Conservation (phyloP, 306 rosid species). For the Cucumis hystrix region DNA sequence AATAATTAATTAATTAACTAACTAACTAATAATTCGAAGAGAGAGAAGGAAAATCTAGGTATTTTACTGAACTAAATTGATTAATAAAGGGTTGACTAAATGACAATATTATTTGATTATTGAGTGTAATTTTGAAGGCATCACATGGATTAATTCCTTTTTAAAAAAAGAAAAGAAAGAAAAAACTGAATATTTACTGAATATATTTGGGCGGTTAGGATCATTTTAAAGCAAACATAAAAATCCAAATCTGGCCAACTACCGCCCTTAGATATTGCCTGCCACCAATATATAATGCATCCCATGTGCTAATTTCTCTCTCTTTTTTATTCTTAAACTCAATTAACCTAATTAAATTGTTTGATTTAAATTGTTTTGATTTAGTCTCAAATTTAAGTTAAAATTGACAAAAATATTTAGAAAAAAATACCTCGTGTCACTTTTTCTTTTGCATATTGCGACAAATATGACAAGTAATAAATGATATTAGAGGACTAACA, state of each 20-base stretch:
- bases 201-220: slow-evolving; percentile 4
- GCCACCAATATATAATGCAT: not conserved
- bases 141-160: slow-evolving; percentile 5
- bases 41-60: not conserved
- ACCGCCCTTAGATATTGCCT: slow-evolving; percentile 9
- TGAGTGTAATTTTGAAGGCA: not conserved
- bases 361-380: too few species aligned
- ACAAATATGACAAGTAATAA: too few species aligned
- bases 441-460: too few species aligned
- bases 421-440: too few species aligned
- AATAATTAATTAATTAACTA: not conserved
- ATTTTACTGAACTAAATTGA: not conserved
- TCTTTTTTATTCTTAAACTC: not conserved
- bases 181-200: not conserved
- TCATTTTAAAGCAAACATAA: slow-evolving; percentile 1
- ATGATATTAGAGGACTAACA: too few species aligned
- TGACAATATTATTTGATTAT: not conserved
- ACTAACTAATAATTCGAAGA: not conserved
- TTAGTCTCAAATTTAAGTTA: not conserved
- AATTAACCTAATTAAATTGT: not conserved
- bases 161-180: not conserved
- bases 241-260: slow-evolving; percentile 1
- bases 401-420: too few species aligned
- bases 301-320: not conserved
- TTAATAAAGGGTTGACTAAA: not conserved